phyloP scores from a whole-genome alignment of 768 basidiomycete species.

The Tricholoma hemisulphureum region DNA sequence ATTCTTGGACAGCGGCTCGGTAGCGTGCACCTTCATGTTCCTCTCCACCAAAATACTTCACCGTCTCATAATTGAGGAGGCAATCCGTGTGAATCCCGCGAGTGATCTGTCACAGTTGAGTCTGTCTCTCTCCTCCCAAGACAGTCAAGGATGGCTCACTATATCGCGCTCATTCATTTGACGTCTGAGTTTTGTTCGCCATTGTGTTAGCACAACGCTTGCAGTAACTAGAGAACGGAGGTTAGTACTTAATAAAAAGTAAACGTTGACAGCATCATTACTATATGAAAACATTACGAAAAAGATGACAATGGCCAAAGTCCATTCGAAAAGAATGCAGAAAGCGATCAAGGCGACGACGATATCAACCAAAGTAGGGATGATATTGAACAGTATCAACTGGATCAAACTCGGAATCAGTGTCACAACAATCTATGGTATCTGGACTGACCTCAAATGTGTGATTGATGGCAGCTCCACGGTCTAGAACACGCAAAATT shows the following conservation, averaged over 20 bases:
- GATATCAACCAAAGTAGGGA: conserved; percentile 83
- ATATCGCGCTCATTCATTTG: conserved; percentile 81
- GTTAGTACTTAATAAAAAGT: background rate
- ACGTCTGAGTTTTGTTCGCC: conserved; percentile 72
- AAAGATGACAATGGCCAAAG: conserved; percentile 64
- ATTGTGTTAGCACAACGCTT: conserved; percentile 59
- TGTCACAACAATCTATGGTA: background rate
- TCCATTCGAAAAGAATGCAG: conserved; percentile 60
- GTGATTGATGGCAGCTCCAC: conserved; percentile 84
- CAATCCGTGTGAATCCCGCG: conserved; percentile 84
- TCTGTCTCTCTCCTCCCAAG: background rate
- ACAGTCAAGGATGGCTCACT: conserved; percentile 36
- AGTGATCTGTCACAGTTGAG: conserved; percentile 46
- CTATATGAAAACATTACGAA: conserved; percentile 74
- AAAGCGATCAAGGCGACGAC: conserved; percentile 69
- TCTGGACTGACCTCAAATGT: conserved; percentile 57
- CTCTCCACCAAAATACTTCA: conserved; percentile 90
- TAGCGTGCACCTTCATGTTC: conserved; percentile 74
- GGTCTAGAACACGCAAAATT: conserved; percentile 75
- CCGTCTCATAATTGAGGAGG: conserved; percentile 78
- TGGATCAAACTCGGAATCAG: conserved; percentile 26
- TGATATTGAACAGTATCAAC: conserved; percentile 79
- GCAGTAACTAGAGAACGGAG: conserved; percentile 36
- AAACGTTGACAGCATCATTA: conserved; percentile 29
- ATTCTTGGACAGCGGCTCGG: conserved; percentile 64